These are phyloP conservation scores for Kluyveromyces siamensis DNA, from an alignment of 805 yeast genomes.

Conservation along the genomic window DNA sequence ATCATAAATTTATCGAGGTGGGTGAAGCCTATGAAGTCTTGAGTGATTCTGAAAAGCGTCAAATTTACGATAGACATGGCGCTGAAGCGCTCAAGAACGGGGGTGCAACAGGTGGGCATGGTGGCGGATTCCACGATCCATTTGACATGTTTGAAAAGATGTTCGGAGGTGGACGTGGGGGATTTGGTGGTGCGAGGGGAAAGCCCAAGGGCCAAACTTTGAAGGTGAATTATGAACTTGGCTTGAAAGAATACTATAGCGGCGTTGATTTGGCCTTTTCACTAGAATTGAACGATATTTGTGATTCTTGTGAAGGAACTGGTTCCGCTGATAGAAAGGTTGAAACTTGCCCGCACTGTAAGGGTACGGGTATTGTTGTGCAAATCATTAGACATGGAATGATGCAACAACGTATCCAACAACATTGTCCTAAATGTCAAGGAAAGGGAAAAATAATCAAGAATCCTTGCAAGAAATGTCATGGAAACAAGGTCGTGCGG, in stretches of 20 bases:
- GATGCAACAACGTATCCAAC: slow-evolving; percentile 79
- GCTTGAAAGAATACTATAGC: slow-evolving; percentile 56
- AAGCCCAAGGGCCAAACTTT: slow-evolving; percentile 56
- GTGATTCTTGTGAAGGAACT: slow-evolving; percentile 71
- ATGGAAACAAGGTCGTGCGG: slow-evolving; percentile 57
- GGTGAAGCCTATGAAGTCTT: slow-evolving; percentile 91
- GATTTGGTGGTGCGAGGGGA: slow-evolving; percentile 35
- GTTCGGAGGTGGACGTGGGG: slow-evolving; percentile 36
- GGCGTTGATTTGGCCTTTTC: slow-evolving; percentile 59
- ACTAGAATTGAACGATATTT: slow-evolving; percentile 62
- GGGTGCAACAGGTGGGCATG: slow-evolving; percentile 34
- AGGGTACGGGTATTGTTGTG: slow-evolving; percentile 63
- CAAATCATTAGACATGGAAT: slow-evolving; percentile 75
- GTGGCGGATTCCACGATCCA: slow-evolving; percentile 30
- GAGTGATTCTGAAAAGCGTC: slow-evolving; percentile 58
- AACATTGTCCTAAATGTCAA: slow-evolving; percentile 67
- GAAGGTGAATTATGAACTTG: slow-evolving; percentile 43
- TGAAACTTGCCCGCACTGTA: slow-evolving; percentile 58
- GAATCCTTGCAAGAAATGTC: slow-evolving; percentile 58
- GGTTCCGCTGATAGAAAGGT: slow-evolving; percentile 76
- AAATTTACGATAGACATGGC: slow-evolving; percentile 68
- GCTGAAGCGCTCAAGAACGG: slow-evolving; percentile 61
- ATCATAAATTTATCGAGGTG: slow-evolving; percentile 76
- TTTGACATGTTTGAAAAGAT: slow-evolving; percentile 29
- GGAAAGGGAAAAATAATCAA: slow-evolving; percentile 68